Evolutionary conservation across 306 rosid species (phyloP).

Genomic region (Malus sylvestris): DNA sequence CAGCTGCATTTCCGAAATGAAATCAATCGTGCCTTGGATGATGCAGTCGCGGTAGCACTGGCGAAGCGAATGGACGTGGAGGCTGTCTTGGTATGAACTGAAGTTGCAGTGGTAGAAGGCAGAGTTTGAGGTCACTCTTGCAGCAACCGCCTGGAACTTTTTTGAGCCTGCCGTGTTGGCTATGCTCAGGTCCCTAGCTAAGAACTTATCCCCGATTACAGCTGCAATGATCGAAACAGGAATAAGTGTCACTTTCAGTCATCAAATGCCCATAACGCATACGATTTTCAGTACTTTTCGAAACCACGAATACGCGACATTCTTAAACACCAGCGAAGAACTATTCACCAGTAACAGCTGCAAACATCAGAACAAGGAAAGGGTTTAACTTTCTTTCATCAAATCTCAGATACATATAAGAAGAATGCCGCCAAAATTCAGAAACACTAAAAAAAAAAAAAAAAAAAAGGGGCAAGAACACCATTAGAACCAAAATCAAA

Average conservation of each 20-base stretch:
- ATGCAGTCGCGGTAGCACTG: neutral
- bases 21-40: slow-evolving; percentile 7
- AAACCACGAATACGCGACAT: too few species aligned
- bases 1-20: slow-evolving; percentile 6
- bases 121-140: neutral
- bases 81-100: neutral
- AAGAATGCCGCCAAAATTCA: neutral
- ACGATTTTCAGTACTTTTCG: too few species aligned
- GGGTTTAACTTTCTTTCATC: too few species aligned
- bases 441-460: too few species aligned
- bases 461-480: too few species aligned
- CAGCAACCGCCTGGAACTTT: neutral
- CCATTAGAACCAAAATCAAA: too few species aligned
- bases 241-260: too few species aligned
- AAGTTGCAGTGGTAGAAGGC: neutral
- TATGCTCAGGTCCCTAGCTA: neutral
- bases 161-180: neutral
- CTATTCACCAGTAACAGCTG: too few species aligned
- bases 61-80: neutral
- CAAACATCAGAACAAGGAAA: too few species aligned
- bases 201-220: neutral
- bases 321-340: too few species aligned
- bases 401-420: too few species aligned
- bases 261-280: too few species aligned
- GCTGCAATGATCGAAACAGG: neutral